Base-by-base conservation (phyloP, 2,329 filamentous ascomycete species). In the Bipolaris cookei region DNA sequence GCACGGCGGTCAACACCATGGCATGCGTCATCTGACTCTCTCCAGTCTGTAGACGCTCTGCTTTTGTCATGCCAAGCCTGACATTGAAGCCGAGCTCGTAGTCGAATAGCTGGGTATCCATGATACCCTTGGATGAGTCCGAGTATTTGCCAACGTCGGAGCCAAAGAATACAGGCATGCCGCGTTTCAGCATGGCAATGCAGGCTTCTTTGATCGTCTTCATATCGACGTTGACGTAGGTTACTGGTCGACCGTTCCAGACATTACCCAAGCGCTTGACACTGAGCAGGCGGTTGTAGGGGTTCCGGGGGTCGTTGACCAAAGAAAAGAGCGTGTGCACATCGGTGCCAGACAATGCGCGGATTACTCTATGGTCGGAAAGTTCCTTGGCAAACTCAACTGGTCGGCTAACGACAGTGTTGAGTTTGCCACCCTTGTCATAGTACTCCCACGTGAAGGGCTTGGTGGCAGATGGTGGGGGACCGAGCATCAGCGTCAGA, bases 11-110 rank as follows among this genome's bases (percentile, higher is more conserved):
- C 60, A 97, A 77, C 0, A 96, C 91, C 92, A 96, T 96, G 4
- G 92, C 92, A 69, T 96, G 92, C 1, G 92, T 96, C 92, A 97
- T 96, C 48, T 86, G 83, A 51, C 85, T 89, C 78, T 96, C 92
- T 10, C 90, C 87, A 0, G 88, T 88, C 67, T 84, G 81, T 43
- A 97, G 79, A 3, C 92, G 81, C 67, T 91, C 84, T 0, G 89
- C 89, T 77, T 96, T 96, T 68, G 80, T 86, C 84, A 96, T 83
- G 16, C 85, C 86, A 7, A 94, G 82, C 53, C 82, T 83, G 59
- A 92, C 83, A 67, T 92, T 91, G 77, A 96, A 92, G n/a, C 90
- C 92, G 1, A 96, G 84, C 66, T 90, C 85, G 76, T 94, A 95
- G 76, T 95, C 88, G 68, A 89, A 86, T 4, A 96, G 80, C 1